Conservation (phyloP, 1,139 yeast species). For the Ogataea hybrid region DNA sequence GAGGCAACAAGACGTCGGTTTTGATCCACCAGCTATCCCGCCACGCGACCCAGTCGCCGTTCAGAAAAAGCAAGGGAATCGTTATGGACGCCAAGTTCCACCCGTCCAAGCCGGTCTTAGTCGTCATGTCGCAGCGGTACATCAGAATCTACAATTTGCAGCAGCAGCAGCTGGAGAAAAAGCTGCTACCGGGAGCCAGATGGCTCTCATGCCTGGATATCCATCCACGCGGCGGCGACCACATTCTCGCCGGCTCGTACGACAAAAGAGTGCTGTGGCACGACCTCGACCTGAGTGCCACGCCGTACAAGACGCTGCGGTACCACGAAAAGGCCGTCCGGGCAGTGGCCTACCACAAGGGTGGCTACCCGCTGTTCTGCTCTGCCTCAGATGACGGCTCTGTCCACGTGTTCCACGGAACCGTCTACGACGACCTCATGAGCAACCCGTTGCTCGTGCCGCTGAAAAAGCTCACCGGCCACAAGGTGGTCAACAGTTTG, state of each 20-base stretch:
- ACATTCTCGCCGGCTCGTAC: slow-evolving; percentile 85
- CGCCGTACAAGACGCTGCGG: slow-evolving; percentile 93
- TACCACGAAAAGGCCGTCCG: slow-evolving; percentile 96
- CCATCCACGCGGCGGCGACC: slow-evolving; percentile 91
- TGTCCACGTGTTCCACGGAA: slow-evolving; percentile 93
- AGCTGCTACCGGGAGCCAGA: slow-evolving; percentile 91
- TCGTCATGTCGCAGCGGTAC: slow-evolving; percentile 92
- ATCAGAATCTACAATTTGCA: slow-evolving; percentile 87
- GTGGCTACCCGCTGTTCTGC: slow-evolving; percentile 83
- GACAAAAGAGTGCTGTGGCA: slow-evolving; percentile 98
- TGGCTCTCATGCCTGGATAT: slow-evolving; percentile 91
- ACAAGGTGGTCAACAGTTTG: slow-evolving; percentile 69
- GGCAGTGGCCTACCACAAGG: slow-evolving; percentile 81
- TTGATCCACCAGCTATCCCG: slow-evolving; percentile 92
- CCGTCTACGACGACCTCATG: slow-evolving; percentile 94
- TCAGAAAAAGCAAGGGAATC: slow-evolving; percentile 88
- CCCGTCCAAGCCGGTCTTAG: slow-evolving; percentile 91
- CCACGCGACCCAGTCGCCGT: slow-evolving; percentile 97
- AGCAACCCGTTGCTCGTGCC: slow-evolving; percentile 96
- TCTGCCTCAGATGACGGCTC: slow-evolving; percentile 96
- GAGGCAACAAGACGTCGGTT: slow-evolving; percentile 76
- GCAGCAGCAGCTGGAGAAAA: slow-evolving; percentile 78
- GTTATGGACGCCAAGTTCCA: slow-evolving; percentile 97
- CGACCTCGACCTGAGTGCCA: slow-evolving; percentile 82
- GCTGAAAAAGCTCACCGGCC: slow-evolving; percentile 92